Evolutionary conservation across 306 rosid genomes (phyloP).

Genomic region (Castanopsis chinensis): DNA sequence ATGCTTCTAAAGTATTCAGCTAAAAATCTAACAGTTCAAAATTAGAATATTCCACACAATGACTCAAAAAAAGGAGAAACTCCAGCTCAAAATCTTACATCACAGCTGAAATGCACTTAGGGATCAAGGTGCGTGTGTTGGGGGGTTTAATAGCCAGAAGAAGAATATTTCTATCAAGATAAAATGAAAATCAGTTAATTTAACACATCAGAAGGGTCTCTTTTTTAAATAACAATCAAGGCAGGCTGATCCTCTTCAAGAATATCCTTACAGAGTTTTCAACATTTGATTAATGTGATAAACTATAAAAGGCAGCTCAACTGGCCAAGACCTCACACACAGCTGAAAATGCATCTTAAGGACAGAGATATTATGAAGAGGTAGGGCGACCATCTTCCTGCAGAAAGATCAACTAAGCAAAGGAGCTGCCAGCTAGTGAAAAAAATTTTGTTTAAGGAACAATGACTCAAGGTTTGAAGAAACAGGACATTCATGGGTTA

Average conservation of each 20-base stretch:
- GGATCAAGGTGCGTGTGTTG: no score
- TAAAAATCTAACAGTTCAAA: no score
- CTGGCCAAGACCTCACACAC: not conserved
- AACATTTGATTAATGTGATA: no score
- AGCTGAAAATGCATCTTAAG: slow-evolving; percentile 7
- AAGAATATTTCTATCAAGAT: not conserved
- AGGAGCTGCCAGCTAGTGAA: not conserved
- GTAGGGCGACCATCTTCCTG: not conserved
- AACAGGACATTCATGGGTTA: not conserved
- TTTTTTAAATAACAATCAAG: no score
- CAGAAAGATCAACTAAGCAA: not conserved
- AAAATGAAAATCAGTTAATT: no score
- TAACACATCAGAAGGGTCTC: no score
- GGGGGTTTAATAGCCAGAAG: no score
- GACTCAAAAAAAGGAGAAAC: no score
- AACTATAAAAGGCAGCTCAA: not conserved
- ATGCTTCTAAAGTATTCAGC: not conserved
- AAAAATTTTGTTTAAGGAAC: not conserved
- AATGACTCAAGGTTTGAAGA: not conserved
- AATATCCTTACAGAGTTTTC: no score
- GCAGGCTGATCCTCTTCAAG: no score
- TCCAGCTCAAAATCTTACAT: not conserved
- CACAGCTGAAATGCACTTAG: not conserved
- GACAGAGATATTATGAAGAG: not conserved
- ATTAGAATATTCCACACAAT: no score